Evolutionary conservation across 306 rosid genomes (phyloP), one percentile per base, ranked within the genome.

Genomic region (Pterocarpus macrocarpus): DNA sequence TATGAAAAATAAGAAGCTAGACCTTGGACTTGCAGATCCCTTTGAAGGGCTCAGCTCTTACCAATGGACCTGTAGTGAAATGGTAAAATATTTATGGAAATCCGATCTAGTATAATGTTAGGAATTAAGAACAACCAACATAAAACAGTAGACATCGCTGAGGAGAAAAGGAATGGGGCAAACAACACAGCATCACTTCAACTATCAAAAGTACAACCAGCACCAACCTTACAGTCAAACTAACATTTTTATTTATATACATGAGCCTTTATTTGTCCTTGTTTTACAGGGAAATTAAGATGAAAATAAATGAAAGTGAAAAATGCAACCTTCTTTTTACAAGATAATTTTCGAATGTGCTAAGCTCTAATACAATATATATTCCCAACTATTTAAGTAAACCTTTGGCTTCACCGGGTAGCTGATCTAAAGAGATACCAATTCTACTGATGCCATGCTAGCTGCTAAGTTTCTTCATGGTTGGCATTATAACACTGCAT

Each of bases 11-110:
- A 34, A 73, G 1, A 81, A 7, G 43, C 49, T 45, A 77, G 63
- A 75, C 76, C 83, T 63, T 69, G 81, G 17, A 67, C 80, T 63
- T 74, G 53, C 70, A 36, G 62, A 76, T 76, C 61, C 80, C 71
- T 64, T 66, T 57, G 71, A 82, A 53, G 82, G 28, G 80, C 73
- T 84, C 81, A 78, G 44, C 74, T 68, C 82, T 85, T 84, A 69
- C 61, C 76, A 74, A 53, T 45, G 44, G 80, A 87, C 89, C 90
- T 88, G 88, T 35, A 73, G 64, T 16, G n/a, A 61, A 72, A 7
- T 16, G 55, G 63, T 36, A 53, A 59, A 66, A 70, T 45, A 71
- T 50, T 53, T 62, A 67, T 36, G 39, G 33, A 45, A 17, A 49
- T 49, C 76, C 64, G 35, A 56, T n/a, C 64, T n/a, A 53, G 14